Conservation (phyloP, 208 protist genomes). For the Acanthamoeba rhysodes region DNA sequence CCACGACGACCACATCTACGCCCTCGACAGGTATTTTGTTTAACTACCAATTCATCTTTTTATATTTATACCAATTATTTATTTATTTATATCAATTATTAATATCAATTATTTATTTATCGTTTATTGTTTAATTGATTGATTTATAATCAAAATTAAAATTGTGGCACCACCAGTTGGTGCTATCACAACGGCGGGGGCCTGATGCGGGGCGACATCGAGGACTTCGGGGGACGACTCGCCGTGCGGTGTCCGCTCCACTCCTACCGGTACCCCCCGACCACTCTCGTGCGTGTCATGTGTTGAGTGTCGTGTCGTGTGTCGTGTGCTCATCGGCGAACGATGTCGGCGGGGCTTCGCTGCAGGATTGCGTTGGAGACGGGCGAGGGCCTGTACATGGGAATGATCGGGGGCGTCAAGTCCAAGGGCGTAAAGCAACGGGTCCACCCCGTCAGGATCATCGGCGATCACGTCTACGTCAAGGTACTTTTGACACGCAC, state of each 20-base stretch:
- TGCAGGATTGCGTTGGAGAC: slow-evolving; percentile 18
- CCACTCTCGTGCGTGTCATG: background rate
- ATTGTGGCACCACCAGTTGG: background rate
- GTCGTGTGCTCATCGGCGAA: background rate
- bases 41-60: background rate
- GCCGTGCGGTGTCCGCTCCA: slow-evolving; percentile 11
- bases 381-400: slow-evolving; percentile 59
- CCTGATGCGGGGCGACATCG: background rate
- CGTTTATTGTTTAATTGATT: background rate
- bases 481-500: background rate
- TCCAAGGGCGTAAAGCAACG: slow-evolving; percentile 60
- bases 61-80: background rate
- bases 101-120: background rate
- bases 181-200: slow-evolving; percentile 55
- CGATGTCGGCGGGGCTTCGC: too few relatives aligned
- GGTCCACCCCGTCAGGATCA: slow-evolving; percentile 20
- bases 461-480: background rate
- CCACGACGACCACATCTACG: background rate
- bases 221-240: slow-evolving; percentile 30
- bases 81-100: background rate
- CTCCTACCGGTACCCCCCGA: slow-evolving; percentile 1
- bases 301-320: too few relatives aligned
- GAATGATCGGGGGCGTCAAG: slow-evolving; percentile 38
- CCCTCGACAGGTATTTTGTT: background rate
- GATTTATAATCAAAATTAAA: background rate